Evolutionary conservation across 768 basidiomycete genomes (phyloP).

Genomic region (Roridomyces roridus): DNA sequence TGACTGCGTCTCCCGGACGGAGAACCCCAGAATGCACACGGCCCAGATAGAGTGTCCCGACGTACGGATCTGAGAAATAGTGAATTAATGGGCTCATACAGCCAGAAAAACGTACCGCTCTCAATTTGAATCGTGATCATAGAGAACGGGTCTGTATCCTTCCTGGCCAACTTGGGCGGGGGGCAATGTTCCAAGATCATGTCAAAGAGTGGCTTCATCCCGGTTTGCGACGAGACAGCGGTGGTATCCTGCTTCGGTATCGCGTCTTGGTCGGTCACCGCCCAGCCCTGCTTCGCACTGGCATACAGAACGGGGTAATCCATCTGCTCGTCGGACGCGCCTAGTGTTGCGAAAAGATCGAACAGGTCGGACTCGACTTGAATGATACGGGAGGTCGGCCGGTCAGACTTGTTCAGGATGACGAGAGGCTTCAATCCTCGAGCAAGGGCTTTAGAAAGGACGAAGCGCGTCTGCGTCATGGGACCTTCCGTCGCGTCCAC

Average conservation of each 20-base stretch:
- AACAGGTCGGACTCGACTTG: conserved; percentile 59
- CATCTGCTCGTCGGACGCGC: conserved; percentile 56
- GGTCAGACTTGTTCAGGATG: conserved; percentile 58
- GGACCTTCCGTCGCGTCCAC: conserved; percentile 67
- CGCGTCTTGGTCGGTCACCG: conserved; percentile 22
- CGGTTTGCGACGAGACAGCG: conserved; percentile 9
- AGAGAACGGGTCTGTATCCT: conserved; percentile 46
- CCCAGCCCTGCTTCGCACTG: conserved; percentile 59
- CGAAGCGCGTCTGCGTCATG: conserved; percentile 64
- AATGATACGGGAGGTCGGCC: conserved; percentile 46
- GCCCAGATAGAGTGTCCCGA: conserved; percentile 55
- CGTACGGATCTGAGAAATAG: conserved; percentile 41
- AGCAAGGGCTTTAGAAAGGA: conserved; percentile 52
- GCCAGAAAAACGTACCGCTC: conserved; percentile 28
- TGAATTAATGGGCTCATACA: not conserved
- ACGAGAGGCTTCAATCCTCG: conserved; percentile 54
- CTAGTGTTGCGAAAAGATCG: conserved; percentile 56
- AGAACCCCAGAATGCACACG: conserved; percentile 50
- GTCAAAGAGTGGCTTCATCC: conserved; percentile 53
- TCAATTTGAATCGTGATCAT: conserved; percentile 62
- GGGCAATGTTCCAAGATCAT: conserved; percentile 53
- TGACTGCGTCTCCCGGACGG: conserved; percentile 44
- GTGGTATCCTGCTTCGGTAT: conserved; percentile 12
- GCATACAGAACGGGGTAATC: conserved; percentile 59
- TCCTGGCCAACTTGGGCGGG: conserved; percentile 42